Percentiles rank a stretch among this genome's conserved stretches.
Conservation (phyloP, 176 grass and related monocot species). For the Cocos nucifera region DNA sequence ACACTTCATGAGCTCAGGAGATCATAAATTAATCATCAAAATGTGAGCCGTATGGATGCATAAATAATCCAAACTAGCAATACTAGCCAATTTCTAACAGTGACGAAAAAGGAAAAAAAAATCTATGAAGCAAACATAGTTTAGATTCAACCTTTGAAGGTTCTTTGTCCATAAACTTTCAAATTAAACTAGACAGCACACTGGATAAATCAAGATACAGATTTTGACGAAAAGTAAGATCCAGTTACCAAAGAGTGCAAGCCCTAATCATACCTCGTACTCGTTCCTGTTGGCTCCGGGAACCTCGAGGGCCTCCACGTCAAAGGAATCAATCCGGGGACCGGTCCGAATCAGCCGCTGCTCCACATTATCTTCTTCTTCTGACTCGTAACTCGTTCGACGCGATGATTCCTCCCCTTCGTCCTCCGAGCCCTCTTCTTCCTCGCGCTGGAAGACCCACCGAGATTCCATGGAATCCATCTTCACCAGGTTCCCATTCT, state of each 20-base stretch:
- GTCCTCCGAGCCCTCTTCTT: slow-evolving; percentile 51
- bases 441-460: slow-evolving; percentile 65
- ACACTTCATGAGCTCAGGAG: too few species aligned
- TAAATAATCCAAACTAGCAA: too few species aligned
- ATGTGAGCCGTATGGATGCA: too few species aligned
- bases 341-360: slow-evolving; percentile 79
- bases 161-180: too few species aligned
- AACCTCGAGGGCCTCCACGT: slow-evolving; percentile 84
- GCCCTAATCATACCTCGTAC: slow-evolving; percentile 19
- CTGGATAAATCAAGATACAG: too few species aligned
- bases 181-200: too few species aligned
- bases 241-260: neutral
- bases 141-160: too few species aligned
- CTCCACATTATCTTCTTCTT: slow-evolving; percentile 48
- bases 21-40: too few species aligned
- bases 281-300: slow-evolving; percentile 29
- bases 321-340: slow-evolving; percentile 75
- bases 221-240: too few species aligned
- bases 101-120: too few species aligned
- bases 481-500: slow-evolving; percentile 45
- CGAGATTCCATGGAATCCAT: slow-evolving; percentile 65
- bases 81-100: too few species aligned
- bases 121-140: too few species aligned
- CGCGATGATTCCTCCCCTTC: slow-evolving; percentile 31
- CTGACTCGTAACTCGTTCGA: neutral